Evolutionary conservation across 139 green algal species (phyloP).

Genomic region (Coccomyxa sp.): DNA sequence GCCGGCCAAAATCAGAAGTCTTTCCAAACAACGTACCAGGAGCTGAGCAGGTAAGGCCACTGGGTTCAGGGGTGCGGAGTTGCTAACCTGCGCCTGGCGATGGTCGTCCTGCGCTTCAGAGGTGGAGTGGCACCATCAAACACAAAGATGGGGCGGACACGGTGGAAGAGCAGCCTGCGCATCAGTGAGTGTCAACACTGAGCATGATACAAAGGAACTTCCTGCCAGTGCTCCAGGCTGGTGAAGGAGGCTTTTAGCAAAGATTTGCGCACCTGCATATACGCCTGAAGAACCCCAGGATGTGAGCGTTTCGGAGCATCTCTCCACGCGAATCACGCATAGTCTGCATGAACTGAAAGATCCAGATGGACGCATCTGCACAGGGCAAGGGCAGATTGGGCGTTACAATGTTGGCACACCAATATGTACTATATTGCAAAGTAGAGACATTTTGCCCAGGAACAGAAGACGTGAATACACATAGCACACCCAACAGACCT

Average conservation of each 20-base stretch:
- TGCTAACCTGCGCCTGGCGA: constrained; percentile 46
- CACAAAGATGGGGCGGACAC: constrained; percentile 92
- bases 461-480: neutral
- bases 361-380: constrained; percentile 95
- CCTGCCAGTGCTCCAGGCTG: neutral
- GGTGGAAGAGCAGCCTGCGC: constrained; percentile 87
- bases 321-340: constrained; percentile 93
- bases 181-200: neutral
- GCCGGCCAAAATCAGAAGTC: no score
- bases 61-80: no score
- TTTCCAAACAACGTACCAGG: no score
- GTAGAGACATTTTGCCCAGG: no score
- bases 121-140: constrained; percentile 95
- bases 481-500: no score
- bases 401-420: no score
- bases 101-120: constrained; percentile 86
- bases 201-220: neutral
- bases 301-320: constrained; percentile 88
- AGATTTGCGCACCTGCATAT: constrained; percentile 72
- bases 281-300: constrained; percentile 94
- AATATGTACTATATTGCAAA: no score
- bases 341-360: constrained; percentile 94
- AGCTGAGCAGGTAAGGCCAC: no score
- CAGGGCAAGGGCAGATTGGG: no score
- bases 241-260: neutral